Conservation (phyloP, 2,329 filamentous ascomycete species). For the Diaporthe longicolla region DNA sequence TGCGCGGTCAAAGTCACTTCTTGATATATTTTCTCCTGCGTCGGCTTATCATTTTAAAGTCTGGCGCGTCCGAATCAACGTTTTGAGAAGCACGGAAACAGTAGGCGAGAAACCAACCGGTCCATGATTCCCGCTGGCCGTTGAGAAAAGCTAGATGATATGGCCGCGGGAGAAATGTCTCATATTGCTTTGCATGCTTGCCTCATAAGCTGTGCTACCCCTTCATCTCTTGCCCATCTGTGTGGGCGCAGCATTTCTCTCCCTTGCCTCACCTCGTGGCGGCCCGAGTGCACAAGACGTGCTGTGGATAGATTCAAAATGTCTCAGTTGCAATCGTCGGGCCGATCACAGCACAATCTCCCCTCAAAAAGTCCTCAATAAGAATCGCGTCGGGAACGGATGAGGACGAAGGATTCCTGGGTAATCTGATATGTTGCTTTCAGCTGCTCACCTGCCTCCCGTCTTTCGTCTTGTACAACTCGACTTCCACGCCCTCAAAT, state of each 20-base stretch:
- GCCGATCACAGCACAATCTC: slow-evolving; percentile 19
- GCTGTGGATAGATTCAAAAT: slow-evolving; percentile 30
- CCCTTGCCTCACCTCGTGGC: slow-evolving; percentile 18
- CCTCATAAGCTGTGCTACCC: slow-evolving; percentile 2
- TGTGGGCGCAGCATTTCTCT: slow-evolving; percentile 1
- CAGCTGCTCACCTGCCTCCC: not conserved
- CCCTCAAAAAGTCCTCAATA: slow-evolving; percentile 7
- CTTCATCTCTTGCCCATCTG: slow-evolving; percentile 17
- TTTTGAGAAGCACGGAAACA: not conserved
- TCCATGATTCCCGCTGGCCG: slow-evolving; percentile 1
- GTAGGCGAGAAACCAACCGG: not conserved
- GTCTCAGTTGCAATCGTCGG: slow-evolving; percentile 30
- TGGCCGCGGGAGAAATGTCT: not conserved
- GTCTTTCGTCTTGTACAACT: not conserved
- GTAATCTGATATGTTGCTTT: slow-evolving; percentile 10
- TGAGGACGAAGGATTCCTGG: not conserved
- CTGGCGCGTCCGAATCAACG: not conserved
- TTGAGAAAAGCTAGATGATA: not conserved
- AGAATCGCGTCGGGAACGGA: not conserved
- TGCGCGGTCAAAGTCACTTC: not conserved
- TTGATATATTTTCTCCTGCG: not conserved
- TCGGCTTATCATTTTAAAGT: not conserved
- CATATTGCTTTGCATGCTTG: slow-evolving; percentile 5
- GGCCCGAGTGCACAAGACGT: slow-evolving; percentile 13
- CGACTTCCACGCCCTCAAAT: not conserved